Base-by-base conservation (phyloP, 129 eudicot genomes). In the Artemisia annua region DNA sequence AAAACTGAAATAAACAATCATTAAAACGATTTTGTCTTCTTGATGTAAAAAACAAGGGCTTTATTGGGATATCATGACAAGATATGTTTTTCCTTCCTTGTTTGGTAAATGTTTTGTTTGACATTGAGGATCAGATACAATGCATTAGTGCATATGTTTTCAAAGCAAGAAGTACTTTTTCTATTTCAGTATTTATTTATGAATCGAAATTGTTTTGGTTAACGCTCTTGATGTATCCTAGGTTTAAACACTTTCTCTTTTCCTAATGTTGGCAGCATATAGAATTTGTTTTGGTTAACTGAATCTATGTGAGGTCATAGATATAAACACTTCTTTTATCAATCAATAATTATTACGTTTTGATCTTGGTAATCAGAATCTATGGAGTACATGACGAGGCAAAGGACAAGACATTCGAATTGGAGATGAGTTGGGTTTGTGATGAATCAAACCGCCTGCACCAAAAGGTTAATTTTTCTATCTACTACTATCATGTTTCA, bases 351-450 rank as follows among this genome's bases (percentile, higher is more conserved):
- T 66, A 53, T 64, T 66, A 72, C 74, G 3, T n/a, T 67, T 39
- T 69, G 48, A 7, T 61, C 48, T 49, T 69, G 44, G 48, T 82
- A 57, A 79, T 26, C 92, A 93, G 98, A 83, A 93, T 93, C 18
- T 93, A 93, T 74, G 94, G 96, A 66, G 95, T 90, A 64, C 98
- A 89, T 77, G 98, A 93, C 11, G 98, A 90, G 83, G 98, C 97
- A 44, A 93, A 93, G 78, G 98, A 93, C 89, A 93, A 90, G 86
- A 90, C 96, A 7, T 93, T 93, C 72, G 98, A 93, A 79, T 67
- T 93, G 83, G 97, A 93, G 78, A 78, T 93, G 98, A 93, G 98
- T 70, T 93, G 98, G 98, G 98, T 93, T 16, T 93, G 98, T 78
- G 97, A 93, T 61, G 98, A 93, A 81, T 87, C 97, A 6, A 93